Conservation (phyloP, 2,329 filamentous ascomycete species). For the Cyphellophora attinorum region DNA sequence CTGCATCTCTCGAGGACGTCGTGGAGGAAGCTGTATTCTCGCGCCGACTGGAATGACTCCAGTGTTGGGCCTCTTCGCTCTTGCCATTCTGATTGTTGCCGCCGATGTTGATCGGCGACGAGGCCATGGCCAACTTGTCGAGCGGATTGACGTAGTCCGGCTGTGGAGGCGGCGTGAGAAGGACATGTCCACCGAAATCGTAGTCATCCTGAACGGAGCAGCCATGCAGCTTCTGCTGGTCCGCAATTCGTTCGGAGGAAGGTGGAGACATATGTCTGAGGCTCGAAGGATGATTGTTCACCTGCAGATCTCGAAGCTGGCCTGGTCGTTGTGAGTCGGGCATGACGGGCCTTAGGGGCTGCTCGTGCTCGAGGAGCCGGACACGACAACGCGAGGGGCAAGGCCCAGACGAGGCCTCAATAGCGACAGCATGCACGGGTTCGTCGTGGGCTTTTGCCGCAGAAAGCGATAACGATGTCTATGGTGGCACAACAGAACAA, state of each 20-base stretch:
- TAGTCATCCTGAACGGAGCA: not conserved
- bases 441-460: not conserved
- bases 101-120: slow-evolving; percentile 7
- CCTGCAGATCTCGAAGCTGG: not conserved
- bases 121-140: not conserved
- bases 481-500: not conserved
- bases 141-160: not conserved
- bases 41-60: not conserved
- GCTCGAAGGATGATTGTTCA: not conserved
- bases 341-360: not conserved
- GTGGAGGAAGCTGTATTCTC: not conserved
- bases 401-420: not conserved
- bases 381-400: not conserved
- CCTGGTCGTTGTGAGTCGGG: not conserved
- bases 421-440: not conserved
- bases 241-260: not conserved
- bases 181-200: slow-evolving; percentile 1
- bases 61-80: slow-evolving; percentile 1
- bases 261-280: not conserved
- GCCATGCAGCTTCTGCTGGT: not conserved
- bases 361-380: not conserved
- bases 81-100: slow-evolving; percentile 7
- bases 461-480: too few species aligned
- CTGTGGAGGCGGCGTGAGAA: slow-evolving; percentile 1
- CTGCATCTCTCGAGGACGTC: slow-evolving; percentile 7